These are phyloP conservation scores for Saccharomycopsis amapae DNA, from an alignment of 805 yeast genomes.

Conservation along the genomic window DNA sequence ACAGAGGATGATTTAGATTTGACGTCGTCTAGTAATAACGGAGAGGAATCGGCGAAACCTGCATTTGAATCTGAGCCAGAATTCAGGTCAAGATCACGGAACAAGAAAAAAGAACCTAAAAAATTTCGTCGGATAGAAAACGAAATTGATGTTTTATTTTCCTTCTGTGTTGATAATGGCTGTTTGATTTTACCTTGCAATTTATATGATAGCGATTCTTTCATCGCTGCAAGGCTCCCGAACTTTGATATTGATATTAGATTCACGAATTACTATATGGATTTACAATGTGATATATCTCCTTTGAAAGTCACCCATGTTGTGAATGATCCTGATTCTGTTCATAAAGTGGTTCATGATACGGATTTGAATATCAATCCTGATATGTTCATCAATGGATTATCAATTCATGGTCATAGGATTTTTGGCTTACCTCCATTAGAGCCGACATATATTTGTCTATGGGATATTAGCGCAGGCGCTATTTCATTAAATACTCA, in stretches of 20 bases:
- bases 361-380: constrained; percentile 25
- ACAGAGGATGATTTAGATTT: constrained; percentile 13
- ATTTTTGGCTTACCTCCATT: constrained; percentile 88
- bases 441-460: constrained; percentile 82
- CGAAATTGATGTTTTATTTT: constrained; percentile 71
- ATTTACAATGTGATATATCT: constrained; percentile 66
- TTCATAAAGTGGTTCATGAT: constrained; percentile 13
- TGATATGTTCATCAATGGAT: constrained; percentile 49
- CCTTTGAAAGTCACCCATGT: constrained; percentile 40
- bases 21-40: not conserved
- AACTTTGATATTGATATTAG: constrained; percentile 72
- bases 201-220: constrained; percentile 57
- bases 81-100: constrained; percentile 1
- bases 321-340: constrained; percentile 14
- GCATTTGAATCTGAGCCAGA: constrained; percentile 6
- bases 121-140: constrained; percentile 44
- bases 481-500: constrained; percentile 41
- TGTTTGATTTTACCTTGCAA: constrained; percentile 66
- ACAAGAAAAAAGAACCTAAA: constrained; percentile 24
- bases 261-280: constrained; percentile 90
- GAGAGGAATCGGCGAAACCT: not conserved
- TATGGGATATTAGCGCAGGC: constrained; percentile 81
- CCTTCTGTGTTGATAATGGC: constrained; percentile 65
- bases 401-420: constrained; percentile 76
- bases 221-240: constrained; percentile 56